phyloP scores from a whole-genome alignment of 305 asterid genomes.

The Withania somnifera region DNA sequence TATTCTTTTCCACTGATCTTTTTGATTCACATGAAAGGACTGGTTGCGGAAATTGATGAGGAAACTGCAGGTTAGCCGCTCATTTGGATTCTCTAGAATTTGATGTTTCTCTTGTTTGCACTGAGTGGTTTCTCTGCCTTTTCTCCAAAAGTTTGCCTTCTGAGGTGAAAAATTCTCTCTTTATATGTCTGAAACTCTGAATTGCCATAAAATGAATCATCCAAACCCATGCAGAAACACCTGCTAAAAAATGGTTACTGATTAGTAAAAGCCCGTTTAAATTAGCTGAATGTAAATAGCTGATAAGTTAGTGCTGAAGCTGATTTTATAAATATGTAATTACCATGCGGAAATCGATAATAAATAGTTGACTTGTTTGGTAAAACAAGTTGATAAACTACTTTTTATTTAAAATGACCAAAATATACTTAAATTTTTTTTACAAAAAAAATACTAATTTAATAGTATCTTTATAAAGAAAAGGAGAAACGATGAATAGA shows the following conservation, averaged over 20 bases:
- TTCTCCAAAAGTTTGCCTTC: conserved; percentile 97
- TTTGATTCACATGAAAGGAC: background rate
- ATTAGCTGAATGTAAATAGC: background rate
- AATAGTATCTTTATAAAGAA: background rate
- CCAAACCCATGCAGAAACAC: background rate
- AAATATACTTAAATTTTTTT: background rate
- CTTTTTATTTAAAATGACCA: background rate
- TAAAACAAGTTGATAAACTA: background rate
- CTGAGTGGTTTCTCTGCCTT: conserved; percentile 96
- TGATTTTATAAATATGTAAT: background rate
- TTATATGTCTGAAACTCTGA: background rate
- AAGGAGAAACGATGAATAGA: background rate
- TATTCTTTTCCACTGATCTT: background rate
- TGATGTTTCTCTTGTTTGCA: conserved; percentile 94
- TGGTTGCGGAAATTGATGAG: background rate
- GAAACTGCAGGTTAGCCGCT: conserved; percentile 68
- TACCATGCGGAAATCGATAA: background rate
- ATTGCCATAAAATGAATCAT: background rate
- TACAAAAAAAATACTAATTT: background rate
- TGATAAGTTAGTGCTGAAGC: background rate
- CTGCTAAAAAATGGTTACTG: background rate
- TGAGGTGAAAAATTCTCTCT: conserved; percentile 37
- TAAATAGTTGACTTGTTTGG: background rate
- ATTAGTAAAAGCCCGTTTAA: background rate
- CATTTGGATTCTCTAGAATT: conserved; percentile 82